phyloP scores from a whole-genome alignment of 2,329 filamentous ascomycete species.

The Penicillium sp. region DNA sequence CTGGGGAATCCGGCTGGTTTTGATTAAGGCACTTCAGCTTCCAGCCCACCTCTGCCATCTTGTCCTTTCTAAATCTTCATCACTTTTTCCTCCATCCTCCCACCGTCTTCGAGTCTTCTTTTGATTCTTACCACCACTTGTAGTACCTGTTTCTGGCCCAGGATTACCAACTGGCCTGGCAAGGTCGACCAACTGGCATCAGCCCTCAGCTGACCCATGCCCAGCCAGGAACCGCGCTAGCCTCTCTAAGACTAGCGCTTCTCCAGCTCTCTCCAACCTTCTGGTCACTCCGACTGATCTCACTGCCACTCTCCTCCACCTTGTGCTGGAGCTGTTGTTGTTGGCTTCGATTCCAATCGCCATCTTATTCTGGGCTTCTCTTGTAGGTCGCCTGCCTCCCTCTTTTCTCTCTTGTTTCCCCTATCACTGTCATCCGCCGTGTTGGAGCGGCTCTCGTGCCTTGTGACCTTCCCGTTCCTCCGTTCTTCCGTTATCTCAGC shows the following conservation, averaged over 20 bases:
- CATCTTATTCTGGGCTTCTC: slow-evolving; percentile 39
- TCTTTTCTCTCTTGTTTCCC: slow-evolving; percentile 21
- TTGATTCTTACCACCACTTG: background rate
- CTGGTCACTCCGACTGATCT: slow-evolving; percentile 3
- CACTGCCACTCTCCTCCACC: slow-evolving; percentile 12
- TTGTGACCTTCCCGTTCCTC: slow-evolving; percentile 14
- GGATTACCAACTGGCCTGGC: background rate
- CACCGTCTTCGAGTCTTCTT: background rate
- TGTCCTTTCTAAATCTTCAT: background rate
- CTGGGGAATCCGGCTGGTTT: background rate
- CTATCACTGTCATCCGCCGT: slow-evolving; percentile 18
- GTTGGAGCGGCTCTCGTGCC: slow-evolving; percentile 7
- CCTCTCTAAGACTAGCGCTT: slow-evolving; percentile 1
- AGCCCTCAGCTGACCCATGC: slow-evolving; percentile 2
- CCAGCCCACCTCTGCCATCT: background rate
- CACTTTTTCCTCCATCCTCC: background rate
- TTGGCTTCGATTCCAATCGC: slow-evolving; percentile 13
- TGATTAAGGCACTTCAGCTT: background rate
- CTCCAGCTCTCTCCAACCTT: slow-evolving; percentile 18
- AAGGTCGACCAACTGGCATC: background rate
- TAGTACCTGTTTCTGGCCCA: background rate
- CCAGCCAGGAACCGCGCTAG: background rate
- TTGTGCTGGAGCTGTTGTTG: slow-evolving; percentile 14
- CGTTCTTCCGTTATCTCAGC: slow-evolving; percentile 12
- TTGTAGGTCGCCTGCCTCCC: slow-evolving; percentile 43